Percentiles rank a stretch among this genome's conserved stretches.
Evolutionary conservation across 495 filamentous ascomycete genomes (phyloP).

Genomic region (Penicillium malachiteum): DNA sequence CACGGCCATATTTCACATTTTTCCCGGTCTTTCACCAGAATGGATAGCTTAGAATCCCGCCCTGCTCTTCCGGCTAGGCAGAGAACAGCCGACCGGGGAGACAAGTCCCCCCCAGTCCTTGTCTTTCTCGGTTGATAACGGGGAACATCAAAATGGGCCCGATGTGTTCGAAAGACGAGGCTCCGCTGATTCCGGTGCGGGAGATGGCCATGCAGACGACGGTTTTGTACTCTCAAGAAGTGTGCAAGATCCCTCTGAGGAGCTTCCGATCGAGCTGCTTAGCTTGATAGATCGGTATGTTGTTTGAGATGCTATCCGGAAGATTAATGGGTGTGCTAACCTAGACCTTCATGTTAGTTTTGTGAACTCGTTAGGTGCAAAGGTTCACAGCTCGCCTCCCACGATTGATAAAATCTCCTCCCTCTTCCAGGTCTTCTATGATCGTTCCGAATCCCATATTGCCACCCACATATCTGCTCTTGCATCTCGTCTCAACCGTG

Average conservation of each 20-base stretch:
- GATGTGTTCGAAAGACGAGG: slow-evolving; percentile 47
- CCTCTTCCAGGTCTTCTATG: slow-evolving; percentile 96
- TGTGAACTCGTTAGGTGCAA: slow-evolving; percentile 84
- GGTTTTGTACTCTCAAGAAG: slow-evolving; percentile 43
- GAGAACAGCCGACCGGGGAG: slow-evolving; percentile 49
- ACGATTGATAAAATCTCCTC: slow-evolving; percentile 78
- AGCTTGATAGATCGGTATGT: slow-evolving; percentile 82
- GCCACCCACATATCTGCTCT: slow-evolving; percentile 82
- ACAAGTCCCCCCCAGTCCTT: slow-evolving; percentile 28
- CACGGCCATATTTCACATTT: slow-evolving; percentile 30
- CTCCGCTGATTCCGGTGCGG: slow-evolving; percentile 52
- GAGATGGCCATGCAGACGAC: slow-evolving; percentile 51
- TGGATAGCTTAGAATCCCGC: slow-evolving; percentile 45
- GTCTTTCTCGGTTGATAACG: slow-evolving; percentile 22
- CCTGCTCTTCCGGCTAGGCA: slow-evolving; percentile 52
- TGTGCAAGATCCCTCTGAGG: slow-evolving; percentile 67
- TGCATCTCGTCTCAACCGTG: slow-evolving; percentile 69
- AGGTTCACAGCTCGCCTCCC: slow-evolving; percentile 79
- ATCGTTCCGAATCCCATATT: slow-evolving; percentile 77
- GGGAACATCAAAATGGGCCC: slow-evolving; percentile 37
- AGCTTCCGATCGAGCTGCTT: slow-evolving; percentile 88
- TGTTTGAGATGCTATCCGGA: background rate
- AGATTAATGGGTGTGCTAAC: background rate
- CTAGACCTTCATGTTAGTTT: slow-evolving; percentile 57
- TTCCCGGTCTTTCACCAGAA: slow-evolving; percentile 55